These are phyloP conservation scores for Mycena rebaudengoi DNA, from an alignment of 768 basidiomycete species.

Conservation along the genomic window DNA sequence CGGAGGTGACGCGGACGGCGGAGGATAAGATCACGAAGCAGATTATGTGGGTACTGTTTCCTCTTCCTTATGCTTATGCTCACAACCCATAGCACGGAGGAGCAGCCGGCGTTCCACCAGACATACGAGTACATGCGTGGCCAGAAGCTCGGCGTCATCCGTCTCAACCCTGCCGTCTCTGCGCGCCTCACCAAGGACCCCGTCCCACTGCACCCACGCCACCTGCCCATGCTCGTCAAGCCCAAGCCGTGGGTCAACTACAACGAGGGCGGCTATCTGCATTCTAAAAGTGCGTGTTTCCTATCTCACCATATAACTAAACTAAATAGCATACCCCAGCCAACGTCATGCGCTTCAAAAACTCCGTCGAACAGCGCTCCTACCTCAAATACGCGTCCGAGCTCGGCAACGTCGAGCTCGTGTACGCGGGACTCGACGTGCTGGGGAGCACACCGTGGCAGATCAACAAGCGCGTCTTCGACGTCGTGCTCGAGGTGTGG, in stretches of 20 bases:
- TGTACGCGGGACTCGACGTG: slow-evolving; percentile 90
- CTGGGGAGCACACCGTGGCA: slow-evolving; percentile 91
- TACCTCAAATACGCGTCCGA: slow-evolving; percentile 81
- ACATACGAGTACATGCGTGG: slow-evolving; percentile 95
- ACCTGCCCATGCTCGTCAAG: slow-evolving; percentile 93
- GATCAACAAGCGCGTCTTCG: slow-evolving; percentile 82
- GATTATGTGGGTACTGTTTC: slow-evolving; percentile 57
- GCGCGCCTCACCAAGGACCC: slow-evolving; percentile 81
- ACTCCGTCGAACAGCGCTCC: slow-evolving; percentile 81
- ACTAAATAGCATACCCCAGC: slow-evolving; percentile 48
- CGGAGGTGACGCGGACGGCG: slow-evolving; percentile 72
- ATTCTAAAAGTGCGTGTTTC: slow-evolving; percentile 68
- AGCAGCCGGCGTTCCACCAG: slow-evolving; percentile 91
- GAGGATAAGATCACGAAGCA: slow-evolving; percentile 67
- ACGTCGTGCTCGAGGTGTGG: slow-evolving; percentile 83
- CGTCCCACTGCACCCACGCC: slow-evolving; percentile 86
- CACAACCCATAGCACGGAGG: slow-evolving; percentile 62
- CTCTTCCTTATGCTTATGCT: background rate
- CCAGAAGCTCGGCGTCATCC: slow-evolving; percentile 91
- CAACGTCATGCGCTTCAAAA: slow-evolving; percentile 91
- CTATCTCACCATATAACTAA: background rate
- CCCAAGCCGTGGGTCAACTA: slow-evolving; percentile 87
- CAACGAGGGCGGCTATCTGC: slow-evolving; percentile 85
- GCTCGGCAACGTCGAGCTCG: slow-evolving; percentile 79
- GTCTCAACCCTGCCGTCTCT: slow-evolving; percentile 82